These are phyloP conservation scores for Entamoeba dispar DNA, from an alignment of 208 protist genomes.

Conservation along the genomic window DNA sequence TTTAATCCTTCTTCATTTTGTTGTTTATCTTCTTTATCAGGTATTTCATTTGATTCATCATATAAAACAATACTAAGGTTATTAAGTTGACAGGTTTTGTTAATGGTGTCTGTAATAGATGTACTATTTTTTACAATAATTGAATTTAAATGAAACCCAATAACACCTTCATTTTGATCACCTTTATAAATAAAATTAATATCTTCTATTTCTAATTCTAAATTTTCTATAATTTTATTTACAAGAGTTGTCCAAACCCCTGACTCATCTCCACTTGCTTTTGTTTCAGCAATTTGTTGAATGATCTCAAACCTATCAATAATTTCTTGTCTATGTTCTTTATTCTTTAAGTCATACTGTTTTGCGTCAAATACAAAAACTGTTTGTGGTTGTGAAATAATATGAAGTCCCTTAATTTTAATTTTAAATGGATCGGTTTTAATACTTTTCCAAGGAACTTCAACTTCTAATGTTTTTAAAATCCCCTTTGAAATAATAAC, in stretches of 20 bases:
- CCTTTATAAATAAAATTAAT: background rate
- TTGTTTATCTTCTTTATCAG: background rate
- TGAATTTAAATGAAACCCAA: background rate
- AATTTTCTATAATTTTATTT: background rate
- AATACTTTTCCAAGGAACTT: background rate
- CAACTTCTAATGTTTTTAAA: background rate
- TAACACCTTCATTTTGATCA: background rate
- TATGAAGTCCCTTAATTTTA: background rate
- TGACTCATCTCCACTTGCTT: background rate
- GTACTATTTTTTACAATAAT: background rate
- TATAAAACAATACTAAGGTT: background rate
- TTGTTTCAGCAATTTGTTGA: background rate
- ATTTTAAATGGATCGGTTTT: background rate
- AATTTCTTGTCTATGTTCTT: background rate
- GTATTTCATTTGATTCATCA: background rate
- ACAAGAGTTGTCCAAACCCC: background rate
- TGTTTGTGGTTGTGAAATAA: background rate
- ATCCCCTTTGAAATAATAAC: background rate
- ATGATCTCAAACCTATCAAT: background rate
- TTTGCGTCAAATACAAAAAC: background rate
- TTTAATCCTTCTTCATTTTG: background rate
- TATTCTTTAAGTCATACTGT: background rate
- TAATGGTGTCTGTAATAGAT: background rate
- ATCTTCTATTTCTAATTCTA: background rate
- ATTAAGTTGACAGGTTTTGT: background rate